Base-by-base conservation (phyloP, 768 basidiomycete genomes). In the Asterophora lycoperdoides region DNA sequence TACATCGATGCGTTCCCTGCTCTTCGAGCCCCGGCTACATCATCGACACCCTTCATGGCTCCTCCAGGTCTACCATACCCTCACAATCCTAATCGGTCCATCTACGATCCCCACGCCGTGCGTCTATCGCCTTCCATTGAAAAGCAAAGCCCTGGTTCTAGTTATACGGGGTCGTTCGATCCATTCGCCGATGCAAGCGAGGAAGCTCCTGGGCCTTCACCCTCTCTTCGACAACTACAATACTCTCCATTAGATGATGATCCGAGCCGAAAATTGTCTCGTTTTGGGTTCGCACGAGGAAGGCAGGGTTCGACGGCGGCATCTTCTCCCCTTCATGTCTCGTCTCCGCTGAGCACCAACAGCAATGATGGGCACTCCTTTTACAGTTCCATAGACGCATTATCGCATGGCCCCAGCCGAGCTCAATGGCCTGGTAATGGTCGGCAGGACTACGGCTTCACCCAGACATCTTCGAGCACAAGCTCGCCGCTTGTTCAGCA, bases 231-330 rank as follows among this genome's bases (percentile, higher is more conserved):
- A n/a, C 65, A 64, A 23, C 45, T 56, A 3, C 65, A 67, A 41
- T 59, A 61, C 45, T 70, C 76, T 8, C 68, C 75, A 0, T 56
- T 79, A 26, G 81, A 82, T 51, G 81, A 82, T 44, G 87, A 89
- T 39, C 61, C 72, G 4, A 69, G 69, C 39, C 73, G 85, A 55
- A 86, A 83, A 56, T 77, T 89, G 20, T 91, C 89, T 7, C 77
- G 89, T 13, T 91, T 91, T 65, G 85, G 82, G 17, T 91, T 91
- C 60, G 89, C 89, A 13, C 77, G 84, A 18, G 83, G 85, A 18
- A 79, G 80, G 38, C 83, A 81, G 53, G 75, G 75, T 0, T 80
- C 86, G 7, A 76, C 76, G 8, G 57, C 71, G 8, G 62, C 83
- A 4, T 80, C 80, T 13, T 86, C 83, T 9, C 81, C 83, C 34